Conservation (phyloP, 805 yeast genomes). For the Priceomyces medius region DNA sequence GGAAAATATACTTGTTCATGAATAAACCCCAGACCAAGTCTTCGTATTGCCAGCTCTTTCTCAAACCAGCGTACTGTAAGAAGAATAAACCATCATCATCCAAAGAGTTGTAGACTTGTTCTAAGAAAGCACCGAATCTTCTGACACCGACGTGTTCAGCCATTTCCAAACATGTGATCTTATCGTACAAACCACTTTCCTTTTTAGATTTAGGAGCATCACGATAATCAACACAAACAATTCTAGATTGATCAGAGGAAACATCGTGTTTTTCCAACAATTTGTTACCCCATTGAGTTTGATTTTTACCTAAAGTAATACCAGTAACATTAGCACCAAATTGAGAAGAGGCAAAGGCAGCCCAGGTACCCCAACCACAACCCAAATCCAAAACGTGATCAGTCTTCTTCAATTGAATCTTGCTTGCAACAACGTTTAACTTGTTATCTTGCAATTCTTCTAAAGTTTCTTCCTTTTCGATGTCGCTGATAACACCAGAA, state of each 20-base stretch:
- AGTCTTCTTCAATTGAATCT: conserved; percentile 69
- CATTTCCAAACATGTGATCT: conserved; percentile 91
- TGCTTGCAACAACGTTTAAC: conserved; percentile 82
- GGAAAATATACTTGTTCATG: conserved; percentile 95
- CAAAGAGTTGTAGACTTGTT: conserved; percentile 80
- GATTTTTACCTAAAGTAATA: conserved; percentile 85
- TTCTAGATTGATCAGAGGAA: conserved; percentile 63
- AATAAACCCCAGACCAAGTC: conserved; percentile 92
- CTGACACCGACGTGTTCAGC: conserved; percentile 95
- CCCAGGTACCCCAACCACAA: conserved; percentile 96
- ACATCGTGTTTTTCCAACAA: conserved; percentile 70
- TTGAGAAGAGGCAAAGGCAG: conserved; percentile 76
- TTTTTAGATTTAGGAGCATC: conserved; percentile 72
- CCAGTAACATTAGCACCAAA: conserved; percentile 88
- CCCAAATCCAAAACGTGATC: conserved; percentile 82
- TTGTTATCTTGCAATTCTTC: conserved; percentile 87
- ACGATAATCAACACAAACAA: conserved; percentile 84
- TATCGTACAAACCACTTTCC: conserved; percentile 58
- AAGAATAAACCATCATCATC: conserved; percentile 89
- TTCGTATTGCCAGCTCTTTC: conserved; percentile 93
- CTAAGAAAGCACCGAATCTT: conserved; percentile 70
- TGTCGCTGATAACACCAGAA: conserved; percentile 78
- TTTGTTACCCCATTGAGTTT: conserved; percentile 83
- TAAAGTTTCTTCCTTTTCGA: conserved; percentile 66
- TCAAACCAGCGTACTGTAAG: conserved; percentile 85